These are phyloP conservation scores for Cordyceps javanica DNA, from an alignment of 2,329 filamentous ascomycete genomes.

Conservation along the genomic window DNA sequence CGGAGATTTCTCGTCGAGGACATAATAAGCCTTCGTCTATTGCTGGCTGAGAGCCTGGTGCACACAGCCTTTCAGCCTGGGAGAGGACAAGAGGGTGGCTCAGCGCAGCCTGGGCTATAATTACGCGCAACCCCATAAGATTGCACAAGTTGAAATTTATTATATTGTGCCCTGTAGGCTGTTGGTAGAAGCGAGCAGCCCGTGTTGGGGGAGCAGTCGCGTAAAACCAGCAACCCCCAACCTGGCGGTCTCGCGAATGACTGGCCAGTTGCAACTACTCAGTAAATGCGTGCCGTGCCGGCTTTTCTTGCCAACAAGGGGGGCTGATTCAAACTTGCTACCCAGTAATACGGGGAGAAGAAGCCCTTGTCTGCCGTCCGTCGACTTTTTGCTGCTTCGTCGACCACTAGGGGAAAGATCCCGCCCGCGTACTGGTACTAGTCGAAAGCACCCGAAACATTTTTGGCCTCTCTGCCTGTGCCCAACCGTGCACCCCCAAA, in stretches of 20 bases:
- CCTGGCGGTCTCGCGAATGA: no score
- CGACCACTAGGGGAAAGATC: no score
- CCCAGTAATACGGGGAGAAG: no score
- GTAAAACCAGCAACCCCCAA: background rate
- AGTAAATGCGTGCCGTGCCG: no score
- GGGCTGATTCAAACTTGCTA: no score
- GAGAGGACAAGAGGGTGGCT: background rate
- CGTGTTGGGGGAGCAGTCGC: background rate
- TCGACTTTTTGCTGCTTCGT: no score
- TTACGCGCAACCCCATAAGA: no score
- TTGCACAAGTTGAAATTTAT: no score
- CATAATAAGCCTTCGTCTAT: background rate
- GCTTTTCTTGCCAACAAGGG: no score
- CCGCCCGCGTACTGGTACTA: no score
- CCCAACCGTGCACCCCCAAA: slow-evolving; percentile 3
- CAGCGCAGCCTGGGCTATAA: background rate
- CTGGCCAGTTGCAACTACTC: no score
- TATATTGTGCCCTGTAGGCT: background rate
- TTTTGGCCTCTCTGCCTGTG: background rate
- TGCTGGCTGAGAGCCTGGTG: background rate
- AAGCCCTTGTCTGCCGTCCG: no score
- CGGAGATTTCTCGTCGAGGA: background rate
- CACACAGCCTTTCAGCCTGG: background rate
- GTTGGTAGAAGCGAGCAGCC: background rate
- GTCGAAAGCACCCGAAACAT: background rate